Conservation (phyloP, 208 protist species). For the Borovskyia barvae region DNA sequence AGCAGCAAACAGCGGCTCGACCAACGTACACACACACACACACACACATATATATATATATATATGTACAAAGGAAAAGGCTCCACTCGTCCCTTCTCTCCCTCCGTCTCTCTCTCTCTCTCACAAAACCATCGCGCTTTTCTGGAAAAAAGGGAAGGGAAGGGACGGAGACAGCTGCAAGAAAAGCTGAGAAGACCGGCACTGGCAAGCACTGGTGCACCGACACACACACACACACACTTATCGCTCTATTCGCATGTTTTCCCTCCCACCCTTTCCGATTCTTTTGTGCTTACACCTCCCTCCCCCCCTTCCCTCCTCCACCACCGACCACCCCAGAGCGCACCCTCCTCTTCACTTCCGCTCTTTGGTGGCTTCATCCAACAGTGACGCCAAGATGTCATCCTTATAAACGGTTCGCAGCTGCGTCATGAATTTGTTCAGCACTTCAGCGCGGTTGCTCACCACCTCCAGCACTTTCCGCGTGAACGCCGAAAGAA, state of each 20-base stretch:
- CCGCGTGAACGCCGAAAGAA: constrained; percentile 53
- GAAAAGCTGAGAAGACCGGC: not conserved
- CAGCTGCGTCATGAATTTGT: constrained; percentile 44
- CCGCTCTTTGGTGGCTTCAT: constrained; percentile 34
- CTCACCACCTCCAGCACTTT: constrained; percentile 30
- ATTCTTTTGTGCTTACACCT: no score
- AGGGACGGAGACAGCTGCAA: not conserved
- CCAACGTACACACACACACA: not conserved
- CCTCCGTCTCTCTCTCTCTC: not conserved
- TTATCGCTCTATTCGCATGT: no score
- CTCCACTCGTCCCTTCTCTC: not conserved
- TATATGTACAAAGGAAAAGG: not conserved
- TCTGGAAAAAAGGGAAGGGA: not conserved
- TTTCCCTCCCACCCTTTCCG: no score
- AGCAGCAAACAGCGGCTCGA: not conserved
- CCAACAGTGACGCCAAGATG: constrained; percentile 22
- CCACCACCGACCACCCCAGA: no score
- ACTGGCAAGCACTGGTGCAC: not conserved
- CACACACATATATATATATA: not conserved
- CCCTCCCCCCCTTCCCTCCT: no score
- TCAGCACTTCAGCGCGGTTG: constrained; percentile 32
- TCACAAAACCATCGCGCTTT: not conserved
- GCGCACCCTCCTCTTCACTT: constrained; percentile 3
- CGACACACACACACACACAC: no score
- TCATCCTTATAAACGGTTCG: constrained; percentile 37